phyloP scores from a whole-genome alignment of 2,329 filamentous ascomycete genomes.

The Bipolaris victoriae region DNA sequence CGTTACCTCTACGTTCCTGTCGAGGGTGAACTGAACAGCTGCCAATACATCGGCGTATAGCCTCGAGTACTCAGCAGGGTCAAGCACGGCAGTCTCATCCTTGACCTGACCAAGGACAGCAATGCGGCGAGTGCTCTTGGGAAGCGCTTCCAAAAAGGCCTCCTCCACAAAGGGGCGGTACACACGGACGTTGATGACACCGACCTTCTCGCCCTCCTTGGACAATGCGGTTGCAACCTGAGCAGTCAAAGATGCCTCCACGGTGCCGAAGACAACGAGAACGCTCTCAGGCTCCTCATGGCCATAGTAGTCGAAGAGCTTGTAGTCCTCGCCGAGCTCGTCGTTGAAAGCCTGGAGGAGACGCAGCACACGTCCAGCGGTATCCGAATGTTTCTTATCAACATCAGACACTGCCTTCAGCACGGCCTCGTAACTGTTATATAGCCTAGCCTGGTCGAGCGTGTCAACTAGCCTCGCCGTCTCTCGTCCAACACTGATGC shows the following conservation, averaged over 20 bases:
- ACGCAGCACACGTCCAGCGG: constrained; percentile 73
- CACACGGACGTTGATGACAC: constrained; percentile 87
- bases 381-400: constrained; percentile 72
- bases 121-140: constrained; percentile 74
- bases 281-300: constrained; percentile 80
- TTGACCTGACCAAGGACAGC: constrained; percentile 89
- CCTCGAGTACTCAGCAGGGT: constrained; percentile 78
- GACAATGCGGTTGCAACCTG: constrained; percentile 79
- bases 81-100: constrained; percentile 73
- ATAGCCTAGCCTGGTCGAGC: constrained; percentile 73
- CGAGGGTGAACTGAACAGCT: constrained; percentile 71
- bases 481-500: constrained; percentile 80
- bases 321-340: constrained; percentile 91
- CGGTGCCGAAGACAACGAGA: constrained; percentile 88
- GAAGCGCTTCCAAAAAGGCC: constrained; percentile 83
- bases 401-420: constrained; percentile 65
- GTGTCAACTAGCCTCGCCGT: constrained; percentile 82
- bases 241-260: constrained; percentile 83
- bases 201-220: constrained; percentile 76
- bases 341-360: constrained; percentile 79
- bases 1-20: constrained; percentile 67
- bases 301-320: constrained; percentile 91
- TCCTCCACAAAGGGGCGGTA: constrained; percentile 97
- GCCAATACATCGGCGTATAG: constrained; percentile 93
- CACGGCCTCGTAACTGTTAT: constrained; percentile 71